Evolutionary conservation across 208 protist species (phyloP).

Genomic region (Crithidia thermophila): DNA sequence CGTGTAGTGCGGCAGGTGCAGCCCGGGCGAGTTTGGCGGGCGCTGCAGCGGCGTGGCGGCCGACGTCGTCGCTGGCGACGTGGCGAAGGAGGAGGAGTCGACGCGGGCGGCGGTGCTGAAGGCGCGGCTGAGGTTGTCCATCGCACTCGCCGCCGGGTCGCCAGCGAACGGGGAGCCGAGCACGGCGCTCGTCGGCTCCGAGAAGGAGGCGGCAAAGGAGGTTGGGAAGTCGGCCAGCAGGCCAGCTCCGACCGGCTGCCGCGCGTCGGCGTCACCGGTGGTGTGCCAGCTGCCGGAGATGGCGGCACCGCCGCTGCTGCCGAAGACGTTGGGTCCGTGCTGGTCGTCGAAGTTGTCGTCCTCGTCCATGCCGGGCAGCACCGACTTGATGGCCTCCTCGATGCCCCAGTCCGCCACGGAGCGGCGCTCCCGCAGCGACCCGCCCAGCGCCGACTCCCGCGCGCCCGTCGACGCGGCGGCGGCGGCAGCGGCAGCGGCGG

Average conservation of each 20-base stretch:
- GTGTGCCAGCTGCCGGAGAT: constrained; percentile 36
- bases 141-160: constrained; percentile 16
- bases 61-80: constrained; percentile 19
- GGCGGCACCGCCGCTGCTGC: constrained; percentile 6
- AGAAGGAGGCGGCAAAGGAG: constrained; percentile 30
- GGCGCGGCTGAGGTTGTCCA: constrained; percentile 31
- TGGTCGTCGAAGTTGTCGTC: constrained; percentile 31
- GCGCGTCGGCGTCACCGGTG: constrained; percentile 19
- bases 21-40: constrained; percentile 17
- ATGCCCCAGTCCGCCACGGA: constrained; percentile 33
- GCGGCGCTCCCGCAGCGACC: constrained; percentile 31
- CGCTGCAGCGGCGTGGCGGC: constrained; percentile 25
- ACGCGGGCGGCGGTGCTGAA: constrained; percentile 33
- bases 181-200: constrained; percentile 15
- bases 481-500: not conserved
- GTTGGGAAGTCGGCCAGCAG: constrained; percentile 31
- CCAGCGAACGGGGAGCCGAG: constrained; percentile 18
- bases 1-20: constrained; percentile 12
- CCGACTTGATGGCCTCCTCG: constrained; percentile 32
- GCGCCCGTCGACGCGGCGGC: not conserved
- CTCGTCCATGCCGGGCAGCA: constrained; percentile 38
- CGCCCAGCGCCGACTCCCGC: constrained; percentile 12
- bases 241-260: not conserved
- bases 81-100: constrained; percentile 26
- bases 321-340: constrained; percentile 15